Evolutionary conservation across 805 yeast species (phyloP).

Genomic region (Myxozyma sirexii): DNA sequence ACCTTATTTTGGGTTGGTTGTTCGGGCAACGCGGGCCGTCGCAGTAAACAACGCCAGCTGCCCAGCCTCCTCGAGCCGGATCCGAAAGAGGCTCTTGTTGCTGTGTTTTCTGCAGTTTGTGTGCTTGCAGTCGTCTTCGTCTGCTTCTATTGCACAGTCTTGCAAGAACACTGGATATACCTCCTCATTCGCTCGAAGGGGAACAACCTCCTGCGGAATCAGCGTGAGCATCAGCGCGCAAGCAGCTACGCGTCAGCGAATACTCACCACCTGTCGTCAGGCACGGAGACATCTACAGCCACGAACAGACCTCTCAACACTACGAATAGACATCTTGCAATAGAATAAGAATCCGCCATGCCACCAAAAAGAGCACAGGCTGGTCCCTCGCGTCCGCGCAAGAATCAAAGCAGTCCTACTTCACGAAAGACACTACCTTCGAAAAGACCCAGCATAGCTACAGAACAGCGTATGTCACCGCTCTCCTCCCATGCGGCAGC

Average conservation of each 20-base stretch:
- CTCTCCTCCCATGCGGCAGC: too few relatives aligned
- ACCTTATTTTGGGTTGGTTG: not conserved
- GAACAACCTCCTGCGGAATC: too few relatives aligned
- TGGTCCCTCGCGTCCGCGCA: not conserved
- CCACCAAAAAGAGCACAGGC: constrained; percentile 15
- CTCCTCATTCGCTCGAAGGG: too few relatives aligned
- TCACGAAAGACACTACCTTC: constrained; percentile 24
- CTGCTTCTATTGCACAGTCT: too few relatives aligned
- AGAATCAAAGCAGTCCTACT: constrained; percentile 4
- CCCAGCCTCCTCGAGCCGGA: not conserved
- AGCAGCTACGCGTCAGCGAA: too few relatives aligned
- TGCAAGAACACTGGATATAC: too few relatives aligned
- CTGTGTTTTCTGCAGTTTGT: not conserved
- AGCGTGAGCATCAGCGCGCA: too few relatives aligned
- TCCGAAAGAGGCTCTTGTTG: not conserved
- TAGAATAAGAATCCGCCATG: constrained; percentile 1
- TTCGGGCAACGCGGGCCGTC: constrained; percentile 10
- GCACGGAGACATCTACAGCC: too few relatives aligned
- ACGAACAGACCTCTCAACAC: too few relatives aligned
- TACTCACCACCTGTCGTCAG: too few relatives aligned
- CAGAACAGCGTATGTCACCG: not conserved
- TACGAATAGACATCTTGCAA: not conserved
- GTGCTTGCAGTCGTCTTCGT: too few relatives aligned
- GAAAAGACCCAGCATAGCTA: constrained; percentile 3
- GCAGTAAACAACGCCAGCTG: not conserved